Evolutionary conservation across 148 eudicot genomes (phyloP).

Genomic region (Tetragonia tetragonoides): DNA sequence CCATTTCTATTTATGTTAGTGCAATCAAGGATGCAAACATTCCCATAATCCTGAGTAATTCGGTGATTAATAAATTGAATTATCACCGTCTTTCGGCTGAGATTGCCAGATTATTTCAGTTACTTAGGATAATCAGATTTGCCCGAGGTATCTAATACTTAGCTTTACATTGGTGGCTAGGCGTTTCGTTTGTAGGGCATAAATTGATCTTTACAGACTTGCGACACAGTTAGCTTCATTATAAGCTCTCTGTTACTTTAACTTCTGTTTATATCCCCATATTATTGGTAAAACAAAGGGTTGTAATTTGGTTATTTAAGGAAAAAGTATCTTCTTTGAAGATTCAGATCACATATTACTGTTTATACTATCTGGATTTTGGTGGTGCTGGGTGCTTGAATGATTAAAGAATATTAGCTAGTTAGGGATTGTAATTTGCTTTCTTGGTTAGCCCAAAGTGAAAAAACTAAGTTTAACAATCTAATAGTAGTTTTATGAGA

Average conservation of each 20-base stretch:
- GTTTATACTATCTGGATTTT: no score
- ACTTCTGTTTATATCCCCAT: constrained; percentile 25
- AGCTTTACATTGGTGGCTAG: constrained; percentile 22
- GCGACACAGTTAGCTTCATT: constrained; percentile 37
- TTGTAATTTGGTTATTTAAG: no score
- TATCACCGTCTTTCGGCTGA: constrained; percentile 44
- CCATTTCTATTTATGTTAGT: background rate
- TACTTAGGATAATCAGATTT: background rate
- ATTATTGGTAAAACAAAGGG: background rate
- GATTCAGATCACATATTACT: no score
- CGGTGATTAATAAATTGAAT: constrained; percentile 22
- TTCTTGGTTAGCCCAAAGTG: no score
- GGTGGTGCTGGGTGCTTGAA: no score
- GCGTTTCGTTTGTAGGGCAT: constrained; percentile 34
- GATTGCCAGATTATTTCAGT: constrained; percentile 21
- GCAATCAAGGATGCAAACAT: constrained; percentile 33
- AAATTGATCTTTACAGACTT: constrained; percentile 24
- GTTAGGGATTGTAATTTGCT: background rate
- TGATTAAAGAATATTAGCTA: no score
- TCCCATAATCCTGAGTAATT: constrained; percentile 24
- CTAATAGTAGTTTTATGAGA: background rate
- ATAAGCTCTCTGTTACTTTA: constrained; percentile 33
- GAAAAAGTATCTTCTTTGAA: no score
- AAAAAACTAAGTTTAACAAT: no score
- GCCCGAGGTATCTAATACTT: constrained; percentile 38